phyloP scores from a whole-genome alignment of 352 stramenopile genomes.

The Phytophthora fragariae region DNA sequence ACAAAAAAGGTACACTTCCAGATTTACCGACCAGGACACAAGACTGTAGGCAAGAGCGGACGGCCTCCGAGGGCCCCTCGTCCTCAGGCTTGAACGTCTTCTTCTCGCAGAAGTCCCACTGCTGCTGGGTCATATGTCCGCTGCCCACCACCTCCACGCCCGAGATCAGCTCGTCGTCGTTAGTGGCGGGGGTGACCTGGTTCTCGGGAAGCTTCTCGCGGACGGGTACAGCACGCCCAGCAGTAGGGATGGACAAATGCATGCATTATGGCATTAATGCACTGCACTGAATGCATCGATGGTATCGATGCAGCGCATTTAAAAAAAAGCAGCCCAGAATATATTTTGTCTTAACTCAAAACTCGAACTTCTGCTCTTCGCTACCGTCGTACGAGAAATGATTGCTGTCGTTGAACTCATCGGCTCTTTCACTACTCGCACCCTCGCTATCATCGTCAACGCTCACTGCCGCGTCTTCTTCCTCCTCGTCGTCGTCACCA shows the following conservation, averaged over 20 bases:
- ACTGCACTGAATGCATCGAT: neutral
- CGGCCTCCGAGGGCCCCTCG: too few relatives aligned
- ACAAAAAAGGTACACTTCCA: too few relatives aligned
- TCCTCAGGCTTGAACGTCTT: too few relatives aligned
- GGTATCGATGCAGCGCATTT: conserved; percentile 14
- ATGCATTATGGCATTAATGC: neutral
- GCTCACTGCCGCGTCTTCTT: neutral
- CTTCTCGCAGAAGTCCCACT: too few relatives aligned
- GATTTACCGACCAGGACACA: too few relatives aligned
- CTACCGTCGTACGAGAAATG: conserved; percentile 10
- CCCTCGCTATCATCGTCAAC: neutral
- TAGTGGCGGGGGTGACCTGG: too few relatives aligned
- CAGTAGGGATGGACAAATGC: conserved; percentile 4
- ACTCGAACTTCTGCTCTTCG: neutral
- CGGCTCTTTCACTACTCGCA: neutral
- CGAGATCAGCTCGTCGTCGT: too few relatives aligned
- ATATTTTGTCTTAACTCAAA: conserved; percentile 7
- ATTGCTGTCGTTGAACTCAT: neutral
- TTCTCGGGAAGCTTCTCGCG: too few relatives aligned
- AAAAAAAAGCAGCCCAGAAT: neutral
- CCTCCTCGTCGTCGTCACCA: neutral
- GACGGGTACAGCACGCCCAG: too few relatives aligned
- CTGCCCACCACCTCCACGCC: too few relatives aligned
- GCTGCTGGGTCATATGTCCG: too few relatives aligned
- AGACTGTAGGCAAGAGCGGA: too few relatives aligned